Conservation (phyloP, 768 basidiomycete species). For the Lactarius tabidus region DNA sequence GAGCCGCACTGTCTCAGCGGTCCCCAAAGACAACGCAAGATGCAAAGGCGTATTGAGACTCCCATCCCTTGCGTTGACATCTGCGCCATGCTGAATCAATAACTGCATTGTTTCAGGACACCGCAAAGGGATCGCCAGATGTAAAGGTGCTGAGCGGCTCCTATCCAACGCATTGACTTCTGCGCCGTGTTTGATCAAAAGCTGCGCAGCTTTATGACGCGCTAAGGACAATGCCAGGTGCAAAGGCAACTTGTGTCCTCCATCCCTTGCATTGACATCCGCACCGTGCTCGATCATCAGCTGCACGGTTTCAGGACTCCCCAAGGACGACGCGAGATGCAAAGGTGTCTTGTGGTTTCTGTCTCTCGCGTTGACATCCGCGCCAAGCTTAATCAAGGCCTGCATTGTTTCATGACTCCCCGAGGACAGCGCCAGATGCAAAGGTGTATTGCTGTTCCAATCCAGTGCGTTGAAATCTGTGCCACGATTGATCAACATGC, state of each 20-base stretch:
- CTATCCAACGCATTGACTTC: not conserved
- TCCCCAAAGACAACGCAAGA: not conserved
- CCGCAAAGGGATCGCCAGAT: not conserved
- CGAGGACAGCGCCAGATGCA: not conserved
- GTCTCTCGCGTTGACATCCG: no score
- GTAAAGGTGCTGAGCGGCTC: not conserved
- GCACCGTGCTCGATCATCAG: no score
- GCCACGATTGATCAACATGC: not conserved
- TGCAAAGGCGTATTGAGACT: not conserved
- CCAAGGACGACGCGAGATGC: no score
- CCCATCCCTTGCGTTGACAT: not conserved
- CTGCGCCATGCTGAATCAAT: not conserved
- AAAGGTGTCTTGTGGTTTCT: no score
- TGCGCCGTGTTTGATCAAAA: not conserved
- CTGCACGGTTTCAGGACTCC: no score
- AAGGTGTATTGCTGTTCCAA: not conserved
- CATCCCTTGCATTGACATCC: no score
- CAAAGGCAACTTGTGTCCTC: no score
- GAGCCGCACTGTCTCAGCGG: not conserved
- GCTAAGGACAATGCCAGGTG: not conserved
- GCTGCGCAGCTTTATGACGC: no score
- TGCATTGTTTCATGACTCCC: not conserved
- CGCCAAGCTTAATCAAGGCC: not conserved
- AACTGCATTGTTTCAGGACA: not conserved
- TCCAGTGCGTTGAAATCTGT: not conserved